Conservation (phyloP, 2,329 filamentous ascomycete genomes). For the Fusarium fracticaudum region DNA sequence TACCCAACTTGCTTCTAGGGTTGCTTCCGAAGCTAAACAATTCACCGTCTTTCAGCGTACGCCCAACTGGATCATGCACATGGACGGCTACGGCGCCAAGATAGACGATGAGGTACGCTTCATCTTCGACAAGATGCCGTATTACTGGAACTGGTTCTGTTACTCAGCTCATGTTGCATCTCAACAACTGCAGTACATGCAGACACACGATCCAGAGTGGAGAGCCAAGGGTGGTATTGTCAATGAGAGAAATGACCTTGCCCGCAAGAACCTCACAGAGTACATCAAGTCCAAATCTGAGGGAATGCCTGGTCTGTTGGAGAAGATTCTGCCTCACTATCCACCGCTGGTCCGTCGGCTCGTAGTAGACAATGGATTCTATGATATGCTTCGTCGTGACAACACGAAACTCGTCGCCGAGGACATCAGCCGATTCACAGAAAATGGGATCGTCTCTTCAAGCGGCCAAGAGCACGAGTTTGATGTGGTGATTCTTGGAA, state of each 20-base stretch:
- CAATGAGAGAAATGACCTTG: neutral
- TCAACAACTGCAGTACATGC: neutral
- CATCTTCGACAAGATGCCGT: neutral
- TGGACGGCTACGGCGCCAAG: neutral
- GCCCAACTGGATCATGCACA: neutral
- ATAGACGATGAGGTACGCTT: neutral
- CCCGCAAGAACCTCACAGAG: neutral
- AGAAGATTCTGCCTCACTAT: neutral
- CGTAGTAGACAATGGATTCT: neutral
- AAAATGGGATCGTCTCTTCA: neutral
- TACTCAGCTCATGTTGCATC: neutral
- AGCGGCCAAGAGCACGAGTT: neutral
- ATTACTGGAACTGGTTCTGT: neutral
- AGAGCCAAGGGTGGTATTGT: neutral
- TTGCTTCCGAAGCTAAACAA: neutral
- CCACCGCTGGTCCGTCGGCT: neutral
- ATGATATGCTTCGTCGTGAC: neutral
- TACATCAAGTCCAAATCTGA: neutral
- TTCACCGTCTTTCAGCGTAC: neutral
- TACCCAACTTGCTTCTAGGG: neutral
- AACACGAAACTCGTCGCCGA: neutral
- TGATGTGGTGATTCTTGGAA: neutral
- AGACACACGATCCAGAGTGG: neutral
- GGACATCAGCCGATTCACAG: neutral
- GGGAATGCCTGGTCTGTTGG: neutral